phyloP scores from a whole-genome alignment of 768 basidiomycete species.

The Trametes gibbosa region DNA sequence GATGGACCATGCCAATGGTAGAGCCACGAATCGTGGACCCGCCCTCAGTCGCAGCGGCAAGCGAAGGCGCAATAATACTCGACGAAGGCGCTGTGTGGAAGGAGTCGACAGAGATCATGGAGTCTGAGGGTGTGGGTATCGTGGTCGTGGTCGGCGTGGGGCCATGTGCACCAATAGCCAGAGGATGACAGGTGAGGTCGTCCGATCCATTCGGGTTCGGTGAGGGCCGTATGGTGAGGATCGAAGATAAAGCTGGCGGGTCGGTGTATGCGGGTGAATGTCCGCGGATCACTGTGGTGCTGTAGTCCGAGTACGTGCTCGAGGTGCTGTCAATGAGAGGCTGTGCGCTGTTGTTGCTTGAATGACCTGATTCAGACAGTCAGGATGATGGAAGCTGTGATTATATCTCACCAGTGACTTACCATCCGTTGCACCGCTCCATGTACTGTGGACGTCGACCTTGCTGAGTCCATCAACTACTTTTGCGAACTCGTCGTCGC shows the following conservation, averaged over 20 bases:
- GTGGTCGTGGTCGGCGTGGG: conserved; percentile 27
- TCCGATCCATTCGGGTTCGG: conserved; percentile 47
- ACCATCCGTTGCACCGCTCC: conserved; percentile 45
- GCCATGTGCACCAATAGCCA: conserved; percentile 31
- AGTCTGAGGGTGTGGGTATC: conserved; percentile 27
- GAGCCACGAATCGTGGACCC: conserved; percentile 63
- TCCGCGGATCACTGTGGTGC: conserved; percentile 62
- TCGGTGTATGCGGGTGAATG: conserved; percentile 34
- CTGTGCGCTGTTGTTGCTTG: conserved; percentile 45
- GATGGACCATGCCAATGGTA: conserved; percentile 61
- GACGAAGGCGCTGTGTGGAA: conserved; percentile 62
- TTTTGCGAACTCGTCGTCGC: conserved; percentile 66
- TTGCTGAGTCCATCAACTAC: conserved; percentile 53
- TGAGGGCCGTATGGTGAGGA: conserved; percentile 65
- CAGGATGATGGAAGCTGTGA: conserved; percentile 10
- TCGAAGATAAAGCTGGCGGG: conserved; percentile 62
- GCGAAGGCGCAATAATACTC: conserved; percentile 39
- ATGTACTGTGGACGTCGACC: conserved; percentile 47
- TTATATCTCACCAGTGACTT: conserved; percentile 9
- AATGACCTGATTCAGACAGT: conserved; percentile 28
- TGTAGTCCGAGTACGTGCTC: conserved; percentile 57
- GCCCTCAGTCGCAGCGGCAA: conserved; percentile 71
- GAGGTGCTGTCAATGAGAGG: conserved; percentile 50
- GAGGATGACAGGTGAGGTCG: conserved; percentile 39
- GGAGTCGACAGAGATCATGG: conserved; percentile 57